These are phyloP conservation scores for Thielaviopsis ethacetica DNA, from an alignment of 2,329 filamentous ascomycete genomes.

Conservation along the genomic window DNA sequence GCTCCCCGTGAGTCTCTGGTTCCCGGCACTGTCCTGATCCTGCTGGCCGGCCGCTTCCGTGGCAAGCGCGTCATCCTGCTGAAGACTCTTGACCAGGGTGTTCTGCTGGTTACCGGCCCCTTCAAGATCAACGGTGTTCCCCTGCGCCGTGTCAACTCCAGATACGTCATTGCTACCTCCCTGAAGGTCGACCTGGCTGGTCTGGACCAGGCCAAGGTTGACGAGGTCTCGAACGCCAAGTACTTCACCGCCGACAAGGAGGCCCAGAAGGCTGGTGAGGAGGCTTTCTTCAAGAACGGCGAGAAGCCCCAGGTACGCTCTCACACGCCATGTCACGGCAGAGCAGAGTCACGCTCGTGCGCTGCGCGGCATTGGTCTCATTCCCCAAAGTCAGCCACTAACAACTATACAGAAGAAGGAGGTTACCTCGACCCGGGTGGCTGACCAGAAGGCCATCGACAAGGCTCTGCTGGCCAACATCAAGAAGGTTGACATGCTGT, in stretches of 20 bases:
- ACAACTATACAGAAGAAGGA: constrained; percentile 70
- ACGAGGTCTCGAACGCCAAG: constrained; percentile 56
- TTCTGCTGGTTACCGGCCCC: constrained; percentile 95
- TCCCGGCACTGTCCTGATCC: constrained; percentile 93
- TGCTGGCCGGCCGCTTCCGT: constrained; percentile 97
- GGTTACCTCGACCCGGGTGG: constrained; percentile 76
- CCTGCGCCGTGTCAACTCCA: constrained; percentile 82
- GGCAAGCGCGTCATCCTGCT: constrained; percentile 99
- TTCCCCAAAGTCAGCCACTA: neutral
- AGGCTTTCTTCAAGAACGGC: constrained; percentile 98
- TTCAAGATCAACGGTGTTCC: constrained; percentile 99
- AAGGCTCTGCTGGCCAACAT: constrained; percentile 88
- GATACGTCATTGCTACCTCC: constrained; percentile 85
- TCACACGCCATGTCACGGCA: neutral
- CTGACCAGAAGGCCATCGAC: constrained; percentile 97
- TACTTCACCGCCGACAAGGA: constrained; percentile 97
- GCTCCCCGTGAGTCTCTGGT: constrained; percentile 77
- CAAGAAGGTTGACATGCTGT: constrained; percentile 94
- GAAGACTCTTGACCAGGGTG: constrained; percentile 92
- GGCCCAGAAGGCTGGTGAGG: constrained; percentile 91
- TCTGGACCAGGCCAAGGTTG: constrained; percentile 80
- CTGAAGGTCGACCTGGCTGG: constrained; percentile 71
- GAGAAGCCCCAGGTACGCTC: constrained; percentile 84
- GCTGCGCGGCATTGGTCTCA: neutral
- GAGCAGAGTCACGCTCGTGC: neutral